Conservation (phyloP, 179 eudicot genomes). For the Pouteria campechiana region DNA sequence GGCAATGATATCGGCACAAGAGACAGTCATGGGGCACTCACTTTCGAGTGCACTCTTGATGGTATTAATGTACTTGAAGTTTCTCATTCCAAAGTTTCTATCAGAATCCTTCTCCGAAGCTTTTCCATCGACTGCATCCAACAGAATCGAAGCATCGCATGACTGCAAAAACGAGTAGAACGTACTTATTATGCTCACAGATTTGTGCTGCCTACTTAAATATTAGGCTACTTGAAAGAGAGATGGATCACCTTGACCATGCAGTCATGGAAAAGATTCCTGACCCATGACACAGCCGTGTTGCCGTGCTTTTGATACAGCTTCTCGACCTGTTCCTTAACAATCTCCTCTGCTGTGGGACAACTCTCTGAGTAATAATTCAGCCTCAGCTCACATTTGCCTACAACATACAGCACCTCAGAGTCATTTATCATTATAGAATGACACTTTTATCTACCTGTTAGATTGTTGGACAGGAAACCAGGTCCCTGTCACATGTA, state of each 20-base stretch:
- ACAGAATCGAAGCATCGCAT: constrained; percentile 63
- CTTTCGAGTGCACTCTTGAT: constrained; percentile 57
- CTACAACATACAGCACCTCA: constrained; percentile 14
- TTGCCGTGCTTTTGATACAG: constrained; percentile 57
- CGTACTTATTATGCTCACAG: neutral
- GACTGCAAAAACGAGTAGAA: constrained; percentile 40
- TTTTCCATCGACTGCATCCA: constrained; percentile 21
- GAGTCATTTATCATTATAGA: no score
- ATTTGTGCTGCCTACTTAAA: neutral
- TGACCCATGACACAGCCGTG: constrained; percentile 77
- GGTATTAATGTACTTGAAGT: constrained; percentile 50
- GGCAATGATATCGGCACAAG: constrained; percentile 76
- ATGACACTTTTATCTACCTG: no score
- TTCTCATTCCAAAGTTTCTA: constrained; percentile 68
- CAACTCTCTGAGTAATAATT: constrained; percentile 52
- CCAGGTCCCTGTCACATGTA: no score
- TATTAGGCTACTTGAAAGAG: neutral
- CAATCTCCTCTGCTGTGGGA: constrained; percentile 55
- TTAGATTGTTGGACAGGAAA: no score
- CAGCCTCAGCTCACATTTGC: constrained; percentile 29
- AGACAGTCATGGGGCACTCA: constrained; percentile 54
- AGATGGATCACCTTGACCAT: constrained; percentile 51
- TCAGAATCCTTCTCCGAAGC: constrained; percentile 33
- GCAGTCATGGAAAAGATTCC: constrained; percentile 83
- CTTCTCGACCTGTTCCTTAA: constrained; percentile 40